phyloP scores from a whole-genome alignment of 805 yeast species.

The Naumovozyma baii region DNA sequence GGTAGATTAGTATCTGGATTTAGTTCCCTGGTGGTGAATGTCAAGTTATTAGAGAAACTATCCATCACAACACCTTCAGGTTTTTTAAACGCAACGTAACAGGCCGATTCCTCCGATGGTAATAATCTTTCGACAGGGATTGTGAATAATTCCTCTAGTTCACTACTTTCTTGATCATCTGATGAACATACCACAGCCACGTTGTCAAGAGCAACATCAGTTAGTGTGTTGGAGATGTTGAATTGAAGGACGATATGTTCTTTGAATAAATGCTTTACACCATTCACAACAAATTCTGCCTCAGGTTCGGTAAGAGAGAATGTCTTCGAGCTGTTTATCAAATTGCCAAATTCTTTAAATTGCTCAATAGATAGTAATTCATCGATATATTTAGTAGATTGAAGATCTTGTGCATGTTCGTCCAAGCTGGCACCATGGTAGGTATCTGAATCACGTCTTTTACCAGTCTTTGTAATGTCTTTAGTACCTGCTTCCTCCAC shows the following conservation, averaged over 20 bases:
- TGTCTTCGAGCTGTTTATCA: constrained; percentile 58
- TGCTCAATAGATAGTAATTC: constrained; percentile 66
- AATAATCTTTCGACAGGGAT: constrained; percentile 62
- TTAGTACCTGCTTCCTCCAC: constrained; percentile 14
- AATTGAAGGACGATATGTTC: constrained; percentile 69
- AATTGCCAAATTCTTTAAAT: constrained; percentile 59
- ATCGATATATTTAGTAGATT: constrained; percentile 58
- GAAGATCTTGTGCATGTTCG: constrained; percentile 29
- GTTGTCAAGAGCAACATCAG: constrained; percentile 65
- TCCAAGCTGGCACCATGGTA: constrained; percentile 23
- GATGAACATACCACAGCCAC: constrained; percentile 63
- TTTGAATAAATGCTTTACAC: constrained; percentile 73
- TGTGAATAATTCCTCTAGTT: constrained; percentile 56
- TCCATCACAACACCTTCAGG: constrained; percentile 37
- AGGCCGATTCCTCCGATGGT: constrained; percentile 63
- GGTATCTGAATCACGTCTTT: constrained; percentile 19
- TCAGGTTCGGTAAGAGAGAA: constrained; percentile 79
- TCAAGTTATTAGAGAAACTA: constrained; percentile 55
- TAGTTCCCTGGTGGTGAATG: constrained; percentile 70
- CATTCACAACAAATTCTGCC: constrained; percentile 83
- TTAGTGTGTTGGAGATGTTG: constrained; percentile 74
- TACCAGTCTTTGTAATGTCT: constrained; percentile 12
- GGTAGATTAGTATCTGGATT: constrained; percentile 62
- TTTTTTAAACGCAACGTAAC: constrained; percentile 67
- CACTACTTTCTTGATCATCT: constrained; percentile 39